Evolutionary conservation across 2,329 filamentous ascomycete species (phyloP), one percentile per base, ranked within the genome.

Genomic region (Stagonosporopsis rhizophila): DNA sequence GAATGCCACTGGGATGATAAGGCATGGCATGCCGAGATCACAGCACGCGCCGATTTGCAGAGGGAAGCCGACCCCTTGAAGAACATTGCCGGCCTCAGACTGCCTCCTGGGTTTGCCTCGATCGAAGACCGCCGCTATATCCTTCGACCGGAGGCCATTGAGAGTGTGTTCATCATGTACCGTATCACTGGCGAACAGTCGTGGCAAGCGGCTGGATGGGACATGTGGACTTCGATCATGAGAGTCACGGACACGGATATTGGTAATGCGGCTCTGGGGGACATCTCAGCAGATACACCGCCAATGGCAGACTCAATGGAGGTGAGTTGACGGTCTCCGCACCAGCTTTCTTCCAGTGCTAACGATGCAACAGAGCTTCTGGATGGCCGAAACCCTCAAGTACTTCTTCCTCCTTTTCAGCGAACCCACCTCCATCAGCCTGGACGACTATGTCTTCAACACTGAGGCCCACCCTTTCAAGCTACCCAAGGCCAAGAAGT

Each of bases 131-230:
- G 75, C 9, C 70, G 79, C 6, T 82, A 83, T 52, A 76, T 81
- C 23, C 74, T 83, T 9, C 72, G 81, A 7, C 80, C 85, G 0
- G 85, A 87, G 69, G 84, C 84, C 2, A 85, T 87, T 40, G 85
- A 87, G 67, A 83, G 81, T n/a, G 80, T 87, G 3, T 87, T 87
- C 69, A 77, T 86, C 61, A 74, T 87, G 70, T 86, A 86, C 62
- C 80, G 85, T 19, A 82, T 85, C 40, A 86, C 84, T 0, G 85
- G 85, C 12, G 80, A 85, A 57, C 77, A 76, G 49, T 73, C 66
- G 54, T 75, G 78, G 58, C 75, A 78, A 46, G 78, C 79, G 5
- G 74, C 72, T 0, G 81, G 79, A 2, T 83, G 81, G 81, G 74
- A 79, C 7, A 82, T 82, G 80, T 83, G 80, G 67, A 73, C 71